These are phyloP conservation scores for Juglanconis oblonga DNA, from an alignment of 2,329 filamentous ascomycete genomes.

Conservation along the genomic window DNA sequence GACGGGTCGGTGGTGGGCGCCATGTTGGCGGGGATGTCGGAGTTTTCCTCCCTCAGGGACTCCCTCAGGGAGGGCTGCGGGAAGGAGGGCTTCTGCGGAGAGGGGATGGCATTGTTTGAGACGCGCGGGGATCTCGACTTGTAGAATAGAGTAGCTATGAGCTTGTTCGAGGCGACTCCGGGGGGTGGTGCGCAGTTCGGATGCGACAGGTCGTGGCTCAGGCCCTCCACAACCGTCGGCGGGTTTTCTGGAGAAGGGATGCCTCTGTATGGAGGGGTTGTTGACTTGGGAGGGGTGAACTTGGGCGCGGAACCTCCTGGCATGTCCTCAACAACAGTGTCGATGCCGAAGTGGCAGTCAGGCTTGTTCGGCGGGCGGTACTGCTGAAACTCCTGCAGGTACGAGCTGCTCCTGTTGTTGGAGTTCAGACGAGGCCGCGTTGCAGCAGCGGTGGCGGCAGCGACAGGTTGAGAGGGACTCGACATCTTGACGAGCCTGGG, in stretches of 20 bases:
- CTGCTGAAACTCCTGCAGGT: slow-evolving; percentile 61
- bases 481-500: slow-evolving; percentile 6
- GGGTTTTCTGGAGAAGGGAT: slow-evolving; percentile 58
- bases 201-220: slow-evolving; percentile 62
- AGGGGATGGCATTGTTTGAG: slow-evolving; percentile 33
- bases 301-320: slow-evolving; percentile 35
- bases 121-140: slow-evolving; percentile 38
- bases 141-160: slow-evolving; percentile 65
- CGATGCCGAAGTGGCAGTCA: slow-evolving; percentile 59
- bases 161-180: slow-evolving; percentile 46
- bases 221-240: slow-evolving; percentile 58
- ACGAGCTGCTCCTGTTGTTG: slow-evolving; percentile 59
- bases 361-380: slow-evolving; percentile 55
- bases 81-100: slow-evolving; percentile 30
- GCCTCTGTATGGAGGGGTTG: slow-evolving; percentile 53
- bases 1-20: slow-evolving; percentile 57
- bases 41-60: slow-evolving; percentile 28
- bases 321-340: slow-evolving; percentile 60
- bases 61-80: slow-evolving; percentile 23
- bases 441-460: slow-evolving; percentile 26
- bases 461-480: slow-evolving; percentile 29
- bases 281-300: background rate
- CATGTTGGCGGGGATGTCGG: slow-evolving; percentile 50
- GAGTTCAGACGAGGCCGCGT: slow-evolving; percentile 45
- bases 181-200: slow-evolving; percentile 56